Percentiles rank a stretch among this genome's conserved stretches.
Evolutionary conservation across 2,329 filamentous ascomycete species (phyloP).

Genomic region (Colletotrichum sp.): DNA sequence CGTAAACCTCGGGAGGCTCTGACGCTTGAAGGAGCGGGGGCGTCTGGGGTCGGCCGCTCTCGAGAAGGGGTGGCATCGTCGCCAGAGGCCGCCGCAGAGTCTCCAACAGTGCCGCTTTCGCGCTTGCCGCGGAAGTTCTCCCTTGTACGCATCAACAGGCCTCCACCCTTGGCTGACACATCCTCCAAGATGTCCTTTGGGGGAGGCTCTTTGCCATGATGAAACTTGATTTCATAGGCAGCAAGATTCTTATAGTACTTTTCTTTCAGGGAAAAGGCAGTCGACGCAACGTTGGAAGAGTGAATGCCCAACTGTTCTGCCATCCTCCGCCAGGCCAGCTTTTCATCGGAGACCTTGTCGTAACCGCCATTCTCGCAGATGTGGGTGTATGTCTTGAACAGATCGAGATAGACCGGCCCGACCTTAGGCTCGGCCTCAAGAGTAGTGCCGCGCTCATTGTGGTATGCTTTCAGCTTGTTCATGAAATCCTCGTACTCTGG

Average conservation of each 20-base stretch:
- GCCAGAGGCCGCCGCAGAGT: conserved; percentile 18
- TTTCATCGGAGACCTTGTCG: conserved; percentile 82
- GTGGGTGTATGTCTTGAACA: conserved; percentile 79
- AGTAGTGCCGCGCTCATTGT: conserved; percentile 78
- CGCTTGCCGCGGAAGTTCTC: conserved; percentile 72
- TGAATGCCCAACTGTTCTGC: conserved; percentile 78
- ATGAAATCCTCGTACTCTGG: conserved; percentile 83
- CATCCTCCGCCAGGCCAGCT: conserved; percentile 84
- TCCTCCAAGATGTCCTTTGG: conserved; percentile 89
- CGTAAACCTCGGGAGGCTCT: conserved; percentile 71
- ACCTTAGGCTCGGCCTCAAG: conserved; percentile 85
- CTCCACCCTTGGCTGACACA: conserved; percentile 83
- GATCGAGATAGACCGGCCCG: conserved; percentile 76
- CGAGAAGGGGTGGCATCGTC: conserved; percentile 56
- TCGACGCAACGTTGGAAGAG: conserved; percentile 77
- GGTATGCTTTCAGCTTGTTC: conserved; percentile 72
- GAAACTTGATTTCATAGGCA: conserved; percentile 82
- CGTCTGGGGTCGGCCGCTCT: conserved; percentile 56
- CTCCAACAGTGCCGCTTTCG: conserved; percentile 30
- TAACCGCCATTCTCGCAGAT: conserved; percentile 83
- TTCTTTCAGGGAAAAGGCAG: conserved; percentile 85
- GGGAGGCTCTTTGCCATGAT: conserved; percentile 81
- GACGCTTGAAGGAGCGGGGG: conserved; percentile 53
- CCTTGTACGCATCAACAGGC: conserved; percentile 77
- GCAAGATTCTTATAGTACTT: conserved; percentile 90